Evolutionary conservation across 225 moss, liverwort and hornwort genomes (phyloP), one percentile per base, ranked within the genome.

Genomic region (Bryum argenteum): DNA sequence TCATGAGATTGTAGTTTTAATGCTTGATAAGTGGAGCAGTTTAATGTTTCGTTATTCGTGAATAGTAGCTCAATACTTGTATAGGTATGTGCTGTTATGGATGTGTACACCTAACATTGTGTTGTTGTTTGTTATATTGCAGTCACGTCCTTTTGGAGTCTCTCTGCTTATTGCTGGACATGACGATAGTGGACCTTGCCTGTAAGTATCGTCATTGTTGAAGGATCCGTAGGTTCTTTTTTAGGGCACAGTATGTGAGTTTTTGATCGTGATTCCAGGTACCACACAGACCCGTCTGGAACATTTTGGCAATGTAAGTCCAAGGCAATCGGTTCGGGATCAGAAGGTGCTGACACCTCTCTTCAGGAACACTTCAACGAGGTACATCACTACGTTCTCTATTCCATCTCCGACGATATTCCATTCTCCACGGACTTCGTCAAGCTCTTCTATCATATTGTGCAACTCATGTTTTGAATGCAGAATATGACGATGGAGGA

Each of bases 291-390:
- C 74, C 97, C 97, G 44, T 98, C 94, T 22, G 97, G 97, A 71
- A 98, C 97, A 5, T 98, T 98, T 75, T 98, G 94, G 94, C 89
- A 87, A 80, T 98, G 97, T 82, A 85, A 98, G 80, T 94, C 97
- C 3, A 98, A 98, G 88, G 97, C 97, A 21, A 98, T 91, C 12
- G 97, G 94, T 58, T 94, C 97, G 54, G 97, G 97, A 71, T 98
- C 97, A 22, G 97, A 98, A 80, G 97, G 97, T 77, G 97, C 97
- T 33, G 97, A 98, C 76, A 89, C 88, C 15, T 89, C 97, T 45
- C 89, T 98, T 41, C 94, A 88, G 89, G 97, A 98, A 52, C 97
- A 92, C 76, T 98, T 87, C 74, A 88, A 73, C 63, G 91, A 91
- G 91, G 95, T 95, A 66, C 22, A n/a, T n/a, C n/a, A n/a, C n/a